Base-by-base conservation (phyloP, 768 basidiomycete genomes). In the Psilocybe cubensis region DNA sequence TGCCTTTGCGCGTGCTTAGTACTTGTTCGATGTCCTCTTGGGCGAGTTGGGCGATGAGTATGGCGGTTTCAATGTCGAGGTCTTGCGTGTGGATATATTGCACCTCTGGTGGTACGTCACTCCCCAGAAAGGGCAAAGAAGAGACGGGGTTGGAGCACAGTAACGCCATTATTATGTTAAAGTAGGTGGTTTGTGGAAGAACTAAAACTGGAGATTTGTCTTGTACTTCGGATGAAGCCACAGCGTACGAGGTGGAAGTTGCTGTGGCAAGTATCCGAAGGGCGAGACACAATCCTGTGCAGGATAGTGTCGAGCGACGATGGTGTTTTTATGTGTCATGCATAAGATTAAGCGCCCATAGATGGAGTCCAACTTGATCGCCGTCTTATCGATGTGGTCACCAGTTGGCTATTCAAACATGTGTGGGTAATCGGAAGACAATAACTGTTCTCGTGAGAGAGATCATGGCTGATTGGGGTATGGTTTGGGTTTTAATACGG, bases 21-120 rank as follows among this genome's bases (percentile, higher is more conserved):
- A 73, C 52, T 11, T 68, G 67, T 20, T 68, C 71, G 20, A 80
- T 68, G 56, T 79, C 78, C 18, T 71, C 63, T 33, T 80, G 70
- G 11, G 58, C 47, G 52, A 78, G 69, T 48, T 74, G 67, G 2
- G 71, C 68, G 33, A 74, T 66, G 28, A 80, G 69, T 21, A 72
- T 60, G 31, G 70, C 65, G 40, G 72, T 69, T 14, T 69, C 74
- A 14, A 66, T 20, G 60, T 82, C 79, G 17, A 57, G 25, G 10
- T 54, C 61, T 43, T 20, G 29, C 18, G 40, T 27, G 58, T 23
- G 40, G 25, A 25, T 40, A 35, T 27, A 27, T 38, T n/a, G n/a
- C n/a, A n/a, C n/a, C n/a, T n/a, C n/a, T n/a, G n/a, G n/a, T n/a
- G n/a, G n/a, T n/a, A n/a, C n/a, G n/a, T n/a, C n/a, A n/a, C n/a